A percentile compares a stretch with the other conserved stretches of the same genome.
Evolutionary conservation across 441 rosid genomes (phyloP).

Genomic region (Syzygium syzygioides): DNA sequence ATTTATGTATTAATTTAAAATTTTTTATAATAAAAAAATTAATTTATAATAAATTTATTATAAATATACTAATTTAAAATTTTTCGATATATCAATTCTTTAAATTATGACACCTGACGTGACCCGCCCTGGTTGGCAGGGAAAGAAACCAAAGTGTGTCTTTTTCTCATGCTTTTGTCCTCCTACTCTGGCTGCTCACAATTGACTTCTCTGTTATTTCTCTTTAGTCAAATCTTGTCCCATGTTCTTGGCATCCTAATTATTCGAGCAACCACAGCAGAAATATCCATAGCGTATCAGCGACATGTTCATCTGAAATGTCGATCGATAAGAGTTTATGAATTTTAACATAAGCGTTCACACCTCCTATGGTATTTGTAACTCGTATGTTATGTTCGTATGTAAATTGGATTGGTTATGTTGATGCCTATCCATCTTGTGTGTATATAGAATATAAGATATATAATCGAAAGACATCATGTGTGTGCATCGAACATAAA

Average conservation of each 20-base stretch:
- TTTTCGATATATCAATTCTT: too few relatives aligned
- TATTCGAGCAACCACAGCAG: not conserved
- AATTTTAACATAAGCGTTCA: not conserved
- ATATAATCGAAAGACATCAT: not conserved
- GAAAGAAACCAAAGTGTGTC: not conserved
- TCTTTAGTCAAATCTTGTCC: not conserved
- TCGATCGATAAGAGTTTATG: not conserved
- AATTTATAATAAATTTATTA: too few relatives aligned
- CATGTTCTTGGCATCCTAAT: not conserved
- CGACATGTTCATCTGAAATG: not conserved
- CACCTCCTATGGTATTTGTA: not conserved
- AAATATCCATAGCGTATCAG: not conserved
- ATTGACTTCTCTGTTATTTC: not conserved
- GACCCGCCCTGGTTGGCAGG: not conserved
- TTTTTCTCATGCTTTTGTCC: not conserved
- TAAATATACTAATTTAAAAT: too few relatives aligned
- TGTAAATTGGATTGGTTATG: not conserved
- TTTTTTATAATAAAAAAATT: too few relatives aligned
- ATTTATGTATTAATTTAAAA: too few relatives aligned
- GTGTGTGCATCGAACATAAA: too few relatives aligned
- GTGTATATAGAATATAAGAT: not conserved
- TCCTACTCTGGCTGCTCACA: not conserved
- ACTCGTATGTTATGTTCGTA: not conserved
- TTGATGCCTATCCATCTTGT: not conserved
- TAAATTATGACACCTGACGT: not conserved